Evolutionary conservation across 2,329 filamentous ascomycete species (phyloP), one percentile per base, ranked within the genome.

Genomic region (Diaporthe batatas): DNA sequence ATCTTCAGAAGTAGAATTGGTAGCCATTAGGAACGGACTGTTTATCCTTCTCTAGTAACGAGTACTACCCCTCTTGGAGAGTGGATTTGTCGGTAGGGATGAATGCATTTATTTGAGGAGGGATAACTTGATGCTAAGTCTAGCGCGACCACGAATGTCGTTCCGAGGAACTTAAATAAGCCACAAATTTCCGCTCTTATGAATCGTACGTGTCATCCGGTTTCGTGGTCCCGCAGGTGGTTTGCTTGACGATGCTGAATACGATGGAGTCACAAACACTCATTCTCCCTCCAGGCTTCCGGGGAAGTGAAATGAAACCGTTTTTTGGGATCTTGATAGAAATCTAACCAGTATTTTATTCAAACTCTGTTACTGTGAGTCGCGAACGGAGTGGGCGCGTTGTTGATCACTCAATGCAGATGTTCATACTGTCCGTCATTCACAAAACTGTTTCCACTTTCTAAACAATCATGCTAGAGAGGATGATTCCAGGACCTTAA

Each of bases 241-340:
- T 34, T n/a, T 47, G 54, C 16, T 11, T n/a, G 16, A 53, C n/a
- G 25, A 25, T 39, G 11, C 16, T 49, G 68, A 59, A 7, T 70
- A n/a, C 5, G 12, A 49, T 1, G 44, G 54, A 59, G 68, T 70
- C 54, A 70, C 18, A 12, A 39, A 49, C 18, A 58, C n/a, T 23
- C 53, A 39, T 36, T 1, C 21, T 44, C 7, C 57, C 16, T n/a
- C 36, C 23, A 25, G 36, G 8, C 14, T 3, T 1, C 18, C 10
- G 12, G 36, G 10, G 36, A 14, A 39, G 11, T 12, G 36, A 14
- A 39, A 16, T 10, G 23, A 6, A 25, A 55, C 29, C 49, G 1
- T 3, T 49, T 58, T 7, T 16, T 11, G n/a, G 6, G 4, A 16
- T n/a, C 39, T 16, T 32, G 25, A 29, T 1, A 12, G 29, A 14